phyloP scores from a whole-genome alignment of 805 yeast species.

The Candida morakotiae region DNA sequence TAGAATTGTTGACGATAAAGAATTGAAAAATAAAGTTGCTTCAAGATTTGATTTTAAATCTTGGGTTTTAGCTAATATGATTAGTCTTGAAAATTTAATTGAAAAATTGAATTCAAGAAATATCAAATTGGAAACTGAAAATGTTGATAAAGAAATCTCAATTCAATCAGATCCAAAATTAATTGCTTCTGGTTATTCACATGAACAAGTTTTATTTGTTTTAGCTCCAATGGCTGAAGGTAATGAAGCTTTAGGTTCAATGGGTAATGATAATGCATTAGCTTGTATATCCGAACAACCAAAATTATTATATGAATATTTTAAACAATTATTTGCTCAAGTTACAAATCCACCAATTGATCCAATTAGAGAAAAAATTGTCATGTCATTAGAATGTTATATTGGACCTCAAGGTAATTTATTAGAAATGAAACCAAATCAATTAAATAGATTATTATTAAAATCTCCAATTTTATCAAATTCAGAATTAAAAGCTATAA shows the following conservation, averaged over 20 bases:
- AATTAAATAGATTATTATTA: constrained; percentile 83
- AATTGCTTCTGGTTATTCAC: constrained; percentile 88
- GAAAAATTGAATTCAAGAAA: constrained; percentile 48
- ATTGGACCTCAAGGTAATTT: constrained; percentile 98
- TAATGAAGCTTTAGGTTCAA: constrained; percentile 93
- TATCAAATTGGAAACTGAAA: constrained; percentile 18
- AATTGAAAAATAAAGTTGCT: constrained; percentile 76
- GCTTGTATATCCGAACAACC: constrained; percentile 96
- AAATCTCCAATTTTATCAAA: constrained; percentile 78
- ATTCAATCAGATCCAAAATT: constrained; percentile 82
- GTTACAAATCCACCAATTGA: constrained; percentile 99
- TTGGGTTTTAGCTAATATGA: constrained; percentile 85
- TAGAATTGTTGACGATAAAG: constrained; percentile 87
- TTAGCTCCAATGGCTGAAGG: constrained; percentile 95
- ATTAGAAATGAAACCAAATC: constrained; percentile 86
- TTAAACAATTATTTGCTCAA: constrained; percentile 94
- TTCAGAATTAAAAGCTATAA: constrained; percentile 70
- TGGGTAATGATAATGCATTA: constrained; percentile 97
- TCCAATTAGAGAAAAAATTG: constrained; percentile 94
- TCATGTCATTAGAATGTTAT: constrained; percentile 95
- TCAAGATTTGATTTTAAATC: constrained; percentile 86
- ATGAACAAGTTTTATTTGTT: constrained; percentile 80
- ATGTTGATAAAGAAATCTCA: constrained; percentile 28
- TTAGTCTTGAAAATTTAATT: constrained; percentile 74
- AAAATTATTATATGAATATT: constrained; percentile 83